phyloP scores from a whole-genome alignment of 306 rosid genomes.

The Potentilla sterilis region DNA sequence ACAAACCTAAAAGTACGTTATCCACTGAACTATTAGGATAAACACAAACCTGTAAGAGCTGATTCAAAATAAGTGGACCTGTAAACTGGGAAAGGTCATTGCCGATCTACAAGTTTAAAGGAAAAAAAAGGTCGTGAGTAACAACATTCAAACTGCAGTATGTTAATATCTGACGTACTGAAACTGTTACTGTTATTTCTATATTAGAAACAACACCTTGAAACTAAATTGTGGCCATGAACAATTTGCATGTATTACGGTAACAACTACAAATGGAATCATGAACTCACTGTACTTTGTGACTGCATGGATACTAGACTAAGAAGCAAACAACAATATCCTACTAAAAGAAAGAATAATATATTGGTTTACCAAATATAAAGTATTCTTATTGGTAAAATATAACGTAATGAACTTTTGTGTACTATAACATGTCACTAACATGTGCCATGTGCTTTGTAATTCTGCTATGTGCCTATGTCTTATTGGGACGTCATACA shows the following conservation, averaged over 20 bases:
- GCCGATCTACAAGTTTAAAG: slow-evolving; percentile 58
- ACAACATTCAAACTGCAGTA: background rate
- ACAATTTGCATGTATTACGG: background rate
- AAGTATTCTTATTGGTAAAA: background rate
- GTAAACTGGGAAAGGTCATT: slow-evolving; percentile 80
- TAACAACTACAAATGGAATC: background rate
- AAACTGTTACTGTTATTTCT: background rate
- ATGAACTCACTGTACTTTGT: background rate
- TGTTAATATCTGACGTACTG: background rate
- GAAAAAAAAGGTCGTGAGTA: slow-evolving; percentile 13
- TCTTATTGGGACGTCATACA: background rate
- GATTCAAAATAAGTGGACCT: slow-evolving; percentile 83
- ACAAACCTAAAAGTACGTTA: background rate
- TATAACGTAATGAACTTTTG: background rate
- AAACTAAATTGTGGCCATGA: background rate
- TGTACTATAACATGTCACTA: background rate
- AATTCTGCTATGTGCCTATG: background rate
- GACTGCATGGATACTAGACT: background rate
- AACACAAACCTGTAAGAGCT: slow-evolving; percentile 65
- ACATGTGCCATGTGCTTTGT: background rate
- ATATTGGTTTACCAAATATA: background rate
- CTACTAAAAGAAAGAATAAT: background rate
- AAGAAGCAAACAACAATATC: background rate
- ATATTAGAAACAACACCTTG: background rate
- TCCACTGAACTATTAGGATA: slow-evolving; percentile 15